phyloP scores from a whole-genome alignment of 192 early-diverging fungal species.

The Coemansia sp. region DNA sequence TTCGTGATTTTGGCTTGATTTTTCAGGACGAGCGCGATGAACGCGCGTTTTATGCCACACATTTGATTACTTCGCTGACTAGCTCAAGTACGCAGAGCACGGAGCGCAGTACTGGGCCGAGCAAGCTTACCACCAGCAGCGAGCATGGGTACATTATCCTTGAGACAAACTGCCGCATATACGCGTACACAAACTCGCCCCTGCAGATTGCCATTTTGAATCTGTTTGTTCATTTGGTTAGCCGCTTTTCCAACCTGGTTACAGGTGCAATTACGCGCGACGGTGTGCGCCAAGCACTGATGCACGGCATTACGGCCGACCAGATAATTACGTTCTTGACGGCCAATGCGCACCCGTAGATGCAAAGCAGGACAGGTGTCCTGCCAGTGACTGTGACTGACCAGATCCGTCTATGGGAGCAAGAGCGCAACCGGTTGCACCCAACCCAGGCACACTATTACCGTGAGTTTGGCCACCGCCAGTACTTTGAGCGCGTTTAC shows the following conservation, averaged over 20 bases:
- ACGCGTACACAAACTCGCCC: constrained; percentile 94
- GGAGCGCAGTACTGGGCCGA: background rate
- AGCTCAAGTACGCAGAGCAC: constrained; percentile 40
- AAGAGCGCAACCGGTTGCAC: constrained; percentile 81
- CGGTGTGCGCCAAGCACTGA: constrained; percentile 76
- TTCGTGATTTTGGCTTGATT: constrained; percentile 85
- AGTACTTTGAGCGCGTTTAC: constrained; percentile 73
- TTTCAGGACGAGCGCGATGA: constrained; percentile 80
- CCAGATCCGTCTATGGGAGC: constrained; percentile 95
- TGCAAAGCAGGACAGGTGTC: constrained; percentile 77
- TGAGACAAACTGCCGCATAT: constrained; percentile 93
- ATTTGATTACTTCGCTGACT: constrained; percentile 89
- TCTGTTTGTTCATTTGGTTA: constrained; percentile 80
- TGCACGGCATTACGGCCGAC: constrained; percentile 88
- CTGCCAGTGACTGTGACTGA: constrained; percentile 91
- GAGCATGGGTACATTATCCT: constrained; percentile 85
- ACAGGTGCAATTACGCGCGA: constrained; percentile 84
- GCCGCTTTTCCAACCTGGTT: constrained; percentile 91
- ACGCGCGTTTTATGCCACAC: constrained; percentile 83
- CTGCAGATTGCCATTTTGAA: constrained; percentile 92
- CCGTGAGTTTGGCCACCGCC: constrained; percentile 65
- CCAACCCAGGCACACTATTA: constrained; percentile 67
- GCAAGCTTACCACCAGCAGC: constrained; percentile 30
- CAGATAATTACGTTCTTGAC: constrained; percentile 93
- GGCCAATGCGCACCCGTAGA: constrained; percentile 89